Evolutionary conservation across 2,329 filamentous ascomycete genomes (phyloP), one percentile per base, ranked within the genome.

Genomic region (Podosphaera aphanis): DNA sequence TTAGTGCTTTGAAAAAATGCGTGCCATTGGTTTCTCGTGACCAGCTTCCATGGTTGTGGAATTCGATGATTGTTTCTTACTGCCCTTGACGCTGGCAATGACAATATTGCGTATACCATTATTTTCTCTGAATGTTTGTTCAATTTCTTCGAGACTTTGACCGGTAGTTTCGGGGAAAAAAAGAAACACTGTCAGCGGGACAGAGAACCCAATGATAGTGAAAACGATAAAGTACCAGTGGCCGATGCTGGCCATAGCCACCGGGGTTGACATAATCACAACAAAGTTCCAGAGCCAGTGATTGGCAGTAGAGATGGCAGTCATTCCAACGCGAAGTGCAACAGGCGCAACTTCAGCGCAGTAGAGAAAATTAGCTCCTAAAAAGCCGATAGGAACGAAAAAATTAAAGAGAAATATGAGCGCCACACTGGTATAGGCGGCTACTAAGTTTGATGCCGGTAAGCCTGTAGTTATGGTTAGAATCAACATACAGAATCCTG

Each of bases 251-350:
- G 29, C 39, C 15, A 41, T 41, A 0, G 21, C 23, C 8, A 46
- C 49, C 0, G 62, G 51, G 1, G 85, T 65, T 39, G 86, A 70
- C 79, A 85, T 83, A 51, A 74, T 72, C 1, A 80, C 81, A 0
- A 84, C 76, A 0, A 81, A 79, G 31, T 81, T 76, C 1, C 74
- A 70, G 63, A 82, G 84, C 21, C 79, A 81, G 57, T 83, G 39
- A 85, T 60, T 84, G 79, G 60, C 83, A 83, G 49, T 71, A 76
- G 56, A 85, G 85, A 60, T 86, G 80, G 48, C 84, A 69, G 39
- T 11, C 39, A 41, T 41, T 7, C 39, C 39, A 7, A 0, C 74
- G 80, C 81, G 85, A 85, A 41, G 77, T 74, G 56, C 80, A 67
- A 0, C 74, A 79, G 0, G 77, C 79, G 18, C 76, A 73, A 8